phyloP scores from a whole-genome alignment of 169 alveolate species.

The Eimeria tenella region DNA sequence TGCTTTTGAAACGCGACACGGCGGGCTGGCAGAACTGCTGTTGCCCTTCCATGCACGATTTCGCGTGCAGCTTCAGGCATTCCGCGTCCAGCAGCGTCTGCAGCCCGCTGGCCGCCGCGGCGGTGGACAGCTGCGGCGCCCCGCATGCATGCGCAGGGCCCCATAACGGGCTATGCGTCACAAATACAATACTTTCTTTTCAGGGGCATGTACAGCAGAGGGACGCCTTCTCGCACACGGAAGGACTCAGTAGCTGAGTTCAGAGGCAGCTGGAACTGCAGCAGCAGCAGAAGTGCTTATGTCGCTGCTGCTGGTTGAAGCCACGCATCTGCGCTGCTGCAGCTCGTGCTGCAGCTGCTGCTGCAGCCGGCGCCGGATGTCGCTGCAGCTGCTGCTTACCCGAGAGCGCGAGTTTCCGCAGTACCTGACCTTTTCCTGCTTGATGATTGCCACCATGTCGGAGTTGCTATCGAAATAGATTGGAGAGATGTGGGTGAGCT shows the following conservation, averaged over 20 bases:
- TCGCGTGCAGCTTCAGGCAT: neutral
- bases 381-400: neutral
- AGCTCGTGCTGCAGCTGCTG: too few relatives aligned
- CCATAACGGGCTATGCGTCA: neutral
- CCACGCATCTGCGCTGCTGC: too few relatives aligned
- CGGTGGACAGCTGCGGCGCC: neutral
- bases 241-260: neutral
- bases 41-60: neutral
- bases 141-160: neutral
- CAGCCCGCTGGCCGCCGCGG: neutral
- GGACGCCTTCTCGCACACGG: neutral
- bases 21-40: neutral
- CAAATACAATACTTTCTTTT: neutral
- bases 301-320: too few relatives aligned
- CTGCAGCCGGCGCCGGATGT: too few relatives aligned
- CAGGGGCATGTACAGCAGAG: neutral
- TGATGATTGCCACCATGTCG: neutral
- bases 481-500: neutral
- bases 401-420: neutral
- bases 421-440: neutral
- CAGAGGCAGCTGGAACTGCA: neutral
- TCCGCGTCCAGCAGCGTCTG: conserved; percentile 9
- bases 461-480: neutral
- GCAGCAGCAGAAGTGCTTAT: too few relatives aligned
- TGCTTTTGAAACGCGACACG: neutral